A percentile compares a stretch with the other conserved stretches of the same genome.
Conservation (phyloP, 2,329 filamentous ascomycete species). For the Botrytis medusae region DNA sequence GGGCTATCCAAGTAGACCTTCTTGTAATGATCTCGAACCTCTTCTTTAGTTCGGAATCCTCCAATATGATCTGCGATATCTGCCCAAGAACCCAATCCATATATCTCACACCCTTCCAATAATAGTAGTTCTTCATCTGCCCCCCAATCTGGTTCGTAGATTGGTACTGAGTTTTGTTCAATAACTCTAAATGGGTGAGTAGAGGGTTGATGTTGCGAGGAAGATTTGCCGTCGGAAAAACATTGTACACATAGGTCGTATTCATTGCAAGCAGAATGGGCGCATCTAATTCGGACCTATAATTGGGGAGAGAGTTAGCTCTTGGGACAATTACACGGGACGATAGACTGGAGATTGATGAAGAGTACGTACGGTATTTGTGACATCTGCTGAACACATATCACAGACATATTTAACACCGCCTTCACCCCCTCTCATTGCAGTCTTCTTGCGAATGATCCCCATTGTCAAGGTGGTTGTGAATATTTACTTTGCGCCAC, state of each 20-base stretch:
- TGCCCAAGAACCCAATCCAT: conserved; percentile 94
- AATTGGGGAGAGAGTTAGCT: conserved; percentile 17
- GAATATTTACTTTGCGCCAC: conserved; percentile 11
- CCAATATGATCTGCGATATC: conserved; percentile 98
- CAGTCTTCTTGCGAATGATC: conserved; percentile 94
- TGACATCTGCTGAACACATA: conserved; percentile 94
- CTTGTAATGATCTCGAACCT: conserved; percentile 93
- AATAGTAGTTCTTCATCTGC: conserved; percentile 95
- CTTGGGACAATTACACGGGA: not conserved
- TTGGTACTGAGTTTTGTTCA: conserved; percentile 97
- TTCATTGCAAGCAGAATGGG: conserved; percentile 73
- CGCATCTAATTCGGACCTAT: conserved; percentile 92
- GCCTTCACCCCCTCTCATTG: conserved; percentile 78
- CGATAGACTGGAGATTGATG: not conserved
- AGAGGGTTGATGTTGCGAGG: conserved; percentile 80
- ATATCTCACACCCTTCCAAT: conserved; percentile 91
- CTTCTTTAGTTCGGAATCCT: conserved; percentile 89
- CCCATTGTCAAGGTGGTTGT: conserved; percentile 60
- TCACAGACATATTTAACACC: conserved; percentile 97
- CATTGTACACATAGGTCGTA: conserved; percentile 97
- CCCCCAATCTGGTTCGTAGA: conserved; percentile 93
- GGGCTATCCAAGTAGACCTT: conserved; percentile 81
- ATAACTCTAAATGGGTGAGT: conserved; percentile 91
- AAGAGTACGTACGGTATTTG: conserved; percentile 75
- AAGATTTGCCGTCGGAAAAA: conserved; percentile 78